A percentile compares a stretch with the other conserved stretches of the same genome.
These are phyloP conservation scores for Immersiella caudata DNA, from an alignment of 495 filamentous ascomycete genomes.

Conservation along the genomic window DNA sequence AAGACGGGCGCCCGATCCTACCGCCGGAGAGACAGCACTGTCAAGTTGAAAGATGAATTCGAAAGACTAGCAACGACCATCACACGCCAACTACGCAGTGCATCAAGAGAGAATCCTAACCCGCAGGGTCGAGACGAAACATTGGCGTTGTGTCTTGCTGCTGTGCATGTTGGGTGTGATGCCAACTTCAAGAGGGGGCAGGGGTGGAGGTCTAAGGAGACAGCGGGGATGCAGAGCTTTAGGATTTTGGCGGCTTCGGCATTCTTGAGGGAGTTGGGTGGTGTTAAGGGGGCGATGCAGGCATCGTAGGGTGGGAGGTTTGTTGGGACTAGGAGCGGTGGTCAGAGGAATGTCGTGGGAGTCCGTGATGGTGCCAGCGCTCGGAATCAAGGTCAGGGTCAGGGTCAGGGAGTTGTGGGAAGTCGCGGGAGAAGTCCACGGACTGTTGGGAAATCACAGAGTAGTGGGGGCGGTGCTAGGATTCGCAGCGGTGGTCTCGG, in stretches of 20 bases:
- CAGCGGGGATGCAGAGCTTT: not conserved
- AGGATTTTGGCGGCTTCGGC: conserved; percentile 1
- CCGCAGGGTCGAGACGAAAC: too few species aligned
- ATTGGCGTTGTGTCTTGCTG: not conserved
- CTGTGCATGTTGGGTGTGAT: not conserved
- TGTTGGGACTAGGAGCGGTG: too few species aligned
- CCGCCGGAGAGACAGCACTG: conserved; percentile 65
- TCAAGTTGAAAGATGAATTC: conserved; percentile 64
- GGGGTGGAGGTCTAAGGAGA: not conserved
- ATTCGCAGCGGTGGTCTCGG: too few species aligned
- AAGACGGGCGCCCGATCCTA: conserved; percentile 59
- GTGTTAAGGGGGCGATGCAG: too few species aligned
- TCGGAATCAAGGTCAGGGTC: too few species aligned
- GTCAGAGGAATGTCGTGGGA: too few species aligned
- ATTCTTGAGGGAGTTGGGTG: not conserved
- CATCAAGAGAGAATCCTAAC: not conserved
- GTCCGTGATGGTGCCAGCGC: too few species aligned
- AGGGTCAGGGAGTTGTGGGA: too few species aligned
- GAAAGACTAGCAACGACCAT: conserved; percentile 53
- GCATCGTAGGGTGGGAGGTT: too few species aligned
- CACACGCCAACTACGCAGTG: conserved; percentile 43
- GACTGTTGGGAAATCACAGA: too few species aligned
- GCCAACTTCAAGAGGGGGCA: not conserved
- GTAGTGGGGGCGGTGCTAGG: too few species aligned
- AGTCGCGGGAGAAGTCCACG: too few species aligned